phyloP scores from a whole-genome alignment of 108 stramenopile genomes.

The Fistulifera solaris region DNA sequence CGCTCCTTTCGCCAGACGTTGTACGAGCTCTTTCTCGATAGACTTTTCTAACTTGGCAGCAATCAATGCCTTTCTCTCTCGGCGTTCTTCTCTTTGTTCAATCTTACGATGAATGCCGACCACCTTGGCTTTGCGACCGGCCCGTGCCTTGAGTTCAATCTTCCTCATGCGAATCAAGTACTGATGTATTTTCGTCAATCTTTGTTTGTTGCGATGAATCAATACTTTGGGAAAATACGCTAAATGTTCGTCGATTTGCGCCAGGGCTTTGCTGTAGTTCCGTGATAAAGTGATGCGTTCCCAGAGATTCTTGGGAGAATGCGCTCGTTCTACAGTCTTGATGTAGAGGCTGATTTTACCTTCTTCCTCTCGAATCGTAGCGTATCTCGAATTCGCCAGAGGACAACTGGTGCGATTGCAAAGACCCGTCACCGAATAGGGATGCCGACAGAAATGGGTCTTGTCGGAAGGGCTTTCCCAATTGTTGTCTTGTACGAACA shows the following conservation, averaged over 20 bases:
- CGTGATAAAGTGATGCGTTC: slow-evolving; percentile 88
- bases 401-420: slow-evolving; percentile 95
- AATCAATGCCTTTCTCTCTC: slow-evolving; percentile 87
- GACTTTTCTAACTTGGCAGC: slow-evolving; percentile 87
- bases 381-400: slow-evolving; percentile 94
- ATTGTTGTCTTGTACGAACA: slow-evolving; percentile 94
- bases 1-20: slow-evolving; percentile 87
- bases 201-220: slow-evolving; percentile 94
- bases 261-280: slow-evolving; percentile 90
- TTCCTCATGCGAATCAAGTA: slow-evolving; percentile 96
- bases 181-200: slow-evolving; percentile 98
- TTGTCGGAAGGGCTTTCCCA: slow-evolving; percentile 77
- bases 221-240: slow-evolving; percentile 91
- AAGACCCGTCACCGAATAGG: slow-evolving; percentile 93
- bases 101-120: slow-evolving; percentile 80
- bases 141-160: slow-evolving; percentile 76
- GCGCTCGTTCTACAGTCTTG: slow-evolving; percentile 96
- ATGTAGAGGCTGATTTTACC: slow-evolving; percentile 87
- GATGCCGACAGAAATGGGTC: slow-evolving; percentile 92
- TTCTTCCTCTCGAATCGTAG: slow-evolving; percentile 93
- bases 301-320: slow-evolving; percentile 96
- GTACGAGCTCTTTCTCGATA: slow-evolving; percentile 93
- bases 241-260: slow-evolving; percentile 86
- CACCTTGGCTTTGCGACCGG: slow-evolving; percentile 67
- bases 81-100: slow-evolving; percentile 81